Evolutionary conservation across 257 asterid genomes (phyloP), one percentile per base, ranked within the genome.

Genomic region (Anisodus tanguticus): DNA sequence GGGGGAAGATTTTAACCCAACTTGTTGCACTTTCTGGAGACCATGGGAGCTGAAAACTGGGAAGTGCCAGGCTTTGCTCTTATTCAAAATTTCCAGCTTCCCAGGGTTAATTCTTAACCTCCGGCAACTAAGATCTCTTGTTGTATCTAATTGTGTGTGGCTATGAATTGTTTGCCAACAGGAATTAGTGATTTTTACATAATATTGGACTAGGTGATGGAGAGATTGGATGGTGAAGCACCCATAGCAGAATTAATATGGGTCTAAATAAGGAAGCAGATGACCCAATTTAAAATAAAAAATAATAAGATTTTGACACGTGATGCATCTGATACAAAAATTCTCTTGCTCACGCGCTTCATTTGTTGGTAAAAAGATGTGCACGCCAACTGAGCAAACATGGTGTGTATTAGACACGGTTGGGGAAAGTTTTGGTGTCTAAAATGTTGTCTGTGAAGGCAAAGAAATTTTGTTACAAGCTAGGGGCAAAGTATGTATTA

Each of bases 291-390:
- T 49, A 49, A 49, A 49, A 49, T 41, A 69, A 69, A n/a, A 41
- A 39, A 0, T 69, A 69, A 41, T 41, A 69, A 39, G 15, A 39
- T 17, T 69, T 68, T 39, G 54, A 69, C 13, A 69, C 3, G 62
- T 1, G 51, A 69, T 41, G 43, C 54, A 41, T 69, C 78, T 69
- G 31, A 69, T 39, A 45, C 31, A 39, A 69, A 41, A 68, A 39
- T 8, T 3, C 5, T 16, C 15, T 41, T 39, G 78, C 41, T 69
- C 78, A 8, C 0, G 31, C 78, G 0, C 8, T 8, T 16, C 78
- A 69, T 69, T 16, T 41, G 78, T 47, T 69, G 78, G 78, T 69
- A 69, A 41, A 69, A 63, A 69, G 0, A 39, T 69, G 17, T 15
- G 54, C 54, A 69, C 15, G 78, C 54, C 78, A 69, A 4, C 77